These are phyloP conservation scores for Rhizophlyctis rosea DNA, from an alignment of 192 early-diverging fungal species.

Conservation along the genomic window DNA sequence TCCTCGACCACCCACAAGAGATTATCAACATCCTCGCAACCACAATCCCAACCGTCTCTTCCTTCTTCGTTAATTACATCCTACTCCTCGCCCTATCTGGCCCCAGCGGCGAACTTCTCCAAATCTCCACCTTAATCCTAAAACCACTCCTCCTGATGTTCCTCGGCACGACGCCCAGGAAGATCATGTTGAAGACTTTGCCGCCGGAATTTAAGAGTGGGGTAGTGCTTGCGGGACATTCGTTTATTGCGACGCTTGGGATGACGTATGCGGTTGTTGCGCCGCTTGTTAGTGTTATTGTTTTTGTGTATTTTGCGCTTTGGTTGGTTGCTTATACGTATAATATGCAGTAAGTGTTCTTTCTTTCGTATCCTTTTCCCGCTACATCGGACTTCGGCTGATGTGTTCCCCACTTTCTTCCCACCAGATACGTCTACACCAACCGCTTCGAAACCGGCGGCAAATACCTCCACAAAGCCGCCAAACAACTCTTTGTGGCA, in stretches of 20 bases:
- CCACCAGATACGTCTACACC: constrained; percentile 57
- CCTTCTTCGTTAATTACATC: constrained; percentile 83
- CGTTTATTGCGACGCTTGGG: constrained; percentile 52
- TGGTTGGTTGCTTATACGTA: constrained; percentile 75
- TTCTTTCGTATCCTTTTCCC: too few species aligned
- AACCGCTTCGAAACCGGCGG: constrained; percentile 33
- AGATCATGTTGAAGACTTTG: constrained; percentile 50
- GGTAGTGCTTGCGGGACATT: constrained; percentile 29
- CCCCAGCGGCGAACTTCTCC: constrained; percentile 65
- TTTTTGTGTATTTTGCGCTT: constrained; percentile 68
- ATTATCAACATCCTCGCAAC: constrained; percentile 49
- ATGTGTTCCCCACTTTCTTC: too few species aligned
- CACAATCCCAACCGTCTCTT: constrained; percentile 69
- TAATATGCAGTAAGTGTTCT: constrained; percentile 79
- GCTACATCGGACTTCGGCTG: too few species aligned
- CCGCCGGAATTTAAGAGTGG: constrained; percentile 37
- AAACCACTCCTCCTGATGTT: constrained; percentile 54
- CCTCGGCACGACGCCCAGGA: constrained; percentile 67
- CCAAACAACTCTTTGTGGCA: constrained; percentile 37
- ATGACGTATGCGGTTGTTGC: constrained; percentile 73
- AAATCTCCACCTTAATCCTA: constrained; percentile 63
- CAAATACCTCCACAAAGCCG: constrained; percentile 30
- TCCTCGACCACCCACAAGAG: constrained; percentile 51
- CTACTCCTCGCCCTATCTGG: constrained; percentile 68
- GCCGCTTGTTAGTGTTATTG: constrained; percentile 76